phyloP scores from a whole-genome alignment of 306 rosid species.

The Cucurbita maxima region DNA sequence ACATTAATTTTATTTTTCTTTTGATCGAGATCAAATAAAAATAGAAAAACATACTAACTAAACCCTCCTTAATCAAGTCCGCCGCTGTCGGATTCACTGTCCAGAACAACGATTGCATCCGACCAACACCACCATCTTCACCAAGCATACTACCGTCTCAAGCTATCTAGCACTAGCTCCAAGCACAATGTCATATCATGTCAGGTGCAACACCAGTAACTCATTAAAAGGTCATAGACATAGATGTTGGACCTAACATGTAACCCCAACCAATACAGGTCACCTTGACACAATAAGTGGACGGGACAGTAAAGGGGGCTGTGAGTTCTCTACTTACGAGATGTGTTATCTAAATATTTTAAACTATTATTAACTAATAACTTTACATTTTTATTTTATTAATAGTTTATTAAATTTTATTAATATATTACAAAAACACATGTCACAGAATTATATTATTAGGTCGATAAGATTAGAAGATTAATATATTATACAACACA shows the following conservation, averaged over 20 bases:
- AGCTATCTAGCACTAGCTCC: conserved; percentile 24
- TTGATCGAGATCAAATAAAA: neutral
- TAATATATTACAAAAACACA: too few species aligned
- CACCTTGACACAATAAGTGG: neutral
- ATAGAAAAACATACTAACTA: conserved; percentile 38
- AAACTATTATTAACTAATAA: too few species aligned
- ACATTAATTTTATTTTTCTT: too few species aligned
- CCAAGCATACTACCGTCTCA: conserved; percentile 28
- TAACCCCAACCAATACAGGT: conserved; percentile 79
- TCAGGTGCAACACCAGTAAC: too few species aligned
- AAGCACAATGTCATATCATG: conserved; percentile 49
- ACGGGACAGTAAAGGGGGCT: neutral
- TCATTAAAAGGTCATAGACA: conserved; percentile 23
- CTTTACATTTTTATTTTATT: too few species aligned
- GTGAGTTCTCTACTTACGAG: conserved; percentile 1
- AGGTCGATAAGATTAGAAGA: too few species aligned
- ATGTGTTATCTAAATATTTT: too few species aligned
- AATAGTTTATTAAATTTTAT: too few species aligned
- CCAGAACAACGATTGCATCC: conserved; percentile 25
- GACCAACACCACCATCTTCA: conserved; percentile 14
- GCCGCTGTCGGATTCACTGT: conserved; percentile 22
- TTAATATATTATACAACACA: too few species aligned
- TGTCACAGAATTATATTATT: too few species aligned
- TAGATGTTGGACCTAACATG: conserved; percentile 29
- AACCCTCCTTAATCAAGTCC: conserved; percentile 35